Conservation (phyloP, 106 monocot species). For the Vanilla planifolia region DNA sequence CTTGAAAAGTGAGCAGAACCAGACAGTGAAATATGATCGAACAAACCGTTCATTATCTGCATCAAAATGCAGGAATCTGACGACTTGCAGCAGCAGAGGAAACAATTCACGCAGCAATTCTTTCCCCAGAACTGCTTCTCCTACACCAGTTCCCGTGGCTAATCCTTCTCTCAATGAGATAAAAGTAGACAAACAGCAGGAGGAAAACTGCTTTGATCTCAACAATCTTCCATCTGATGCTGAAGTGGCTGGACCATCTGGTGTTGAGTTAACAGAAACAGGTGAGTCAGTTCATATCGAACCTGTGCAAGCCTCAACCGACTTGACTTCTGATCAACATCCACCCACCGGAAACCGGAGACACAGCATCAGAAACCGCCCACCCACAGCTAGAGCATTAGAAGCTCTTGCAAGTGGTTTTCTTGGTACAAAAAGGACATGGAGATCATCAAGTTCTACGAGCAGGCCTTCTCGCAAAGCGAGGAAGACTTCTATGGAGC, state of each 20-base stretch:
- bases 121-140: too few relatives aligned
- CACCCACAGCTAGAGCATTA: conserved; percentile 63
- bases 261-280: neutral
- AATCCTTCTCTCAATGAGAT: too few relatives aligned
- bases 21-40: too few relatives aligned
- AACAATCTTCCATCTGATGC: conserved; percentile 1
- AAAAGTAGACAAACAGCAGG: too few relatives aligned
- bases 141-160: too few relatives aligned
- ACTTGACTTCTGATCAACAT: conserved; percentile 1
- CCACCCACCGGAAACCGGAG: conserved; percentile 26
- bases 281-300: neutral
- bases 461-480: conserved; percentile 26
- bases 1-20: conserved; percentile 12
- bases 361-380: conserved; percentile 80
- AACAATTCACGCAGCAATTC: neutral
- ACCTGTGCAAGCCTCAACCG: too few relatives aligned
- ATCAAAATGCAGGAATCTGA: too few relatives aligned
- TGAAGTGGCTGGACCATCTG: conserved; percentile 9
- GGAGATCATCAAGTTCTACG: conserved; percentile 5
- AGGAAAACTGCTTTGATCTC: conserved; percentile 2
- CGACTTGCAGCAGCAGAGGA: too few relatives aligned
- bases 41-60: too few relatives aligned
- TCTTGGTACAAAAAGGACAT: conserved; percentile 7
- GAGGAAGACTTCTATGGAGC: conserved; percentile 18
- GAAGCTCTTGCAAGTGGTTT: conserved; percentile 90